Percentiles rank a stretch among this genome's conserved stretches.
Evolutionary conservation across 1,284 basidiomycete genomes (phyloP).

Genomic region (Pseudozyma hubeiensis): DNA sequence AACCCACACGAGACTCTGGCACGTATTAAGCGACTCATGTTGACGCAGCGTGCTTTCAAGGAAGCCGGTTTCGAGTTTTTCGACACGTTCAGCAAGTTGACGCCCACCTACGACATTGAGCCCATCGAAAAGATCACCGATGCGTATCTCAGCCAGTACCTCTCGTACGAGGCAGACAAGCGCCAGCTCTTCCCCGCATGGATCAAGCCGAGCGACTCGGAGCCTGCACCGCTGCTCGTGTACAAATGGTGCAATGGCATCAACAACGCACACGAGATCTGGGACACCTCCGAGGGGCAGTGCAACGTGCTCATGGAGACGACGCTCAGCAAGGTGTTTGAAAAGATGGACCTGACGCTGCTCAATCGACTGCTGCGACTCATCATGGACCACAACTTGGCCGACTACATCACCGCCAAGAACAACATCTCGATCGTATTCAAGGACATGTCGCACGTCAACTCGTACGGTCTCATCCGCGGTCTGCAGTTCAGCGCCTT

Average conservation of each 20-base stretch:
- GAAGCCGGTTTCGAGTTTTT: slow-evolving; percentile 68
- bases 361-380: slow-evolving; percentile 67
- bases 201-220: slow-evolving; percentile 68
- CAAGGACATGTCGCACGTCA: slow-evolving; percentile 69
- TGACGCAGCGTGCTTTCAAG: slow-evolving; percentile 69
- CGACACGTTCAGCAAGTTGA: slow-evolving; percentile 66
- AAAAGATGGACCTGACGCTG: slow-evolving; percentile 68
- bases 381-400: slow-evolving; percentile 69
- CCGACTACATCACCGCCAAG: slow-evolving; percentile 69
- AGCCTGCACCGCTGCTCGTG: slow-evolving; percentile 67
- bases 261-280: slow-evolving; percentile 67
- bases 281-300: slow-evolving; percentile 67
- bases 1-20: slow-evolving; percentile 68
- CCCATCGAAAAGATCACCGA: slow-evolving; percentile 69
- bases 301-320: slow-evolving; percentile 69
- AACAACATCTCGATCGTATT: slow-evolving; percentile 69
- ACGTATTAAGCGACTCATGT: slow-evolving; percentile 68
- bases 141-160: slow-evolving; percentile 68
- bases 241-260: slow-evolving; percentile 69
- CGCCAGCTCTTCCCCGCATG: slow-evolving; percentile 69
- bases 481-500: slow-evolving; percentile 68
- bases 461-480: slow-evolving; percentile 67
- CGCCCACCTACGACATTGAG: slow-evolving; percentile 68
- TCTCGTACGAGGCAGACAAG: slow-evolving; percentile 68
- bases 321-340: slow-evolving; percentile 66